These are phyloP conservation scores for Diaporthe vaccinii DNA, from an alignment of 2,329 filamentous ascomycete genomes.

Conservation along the genomic window DNA sequence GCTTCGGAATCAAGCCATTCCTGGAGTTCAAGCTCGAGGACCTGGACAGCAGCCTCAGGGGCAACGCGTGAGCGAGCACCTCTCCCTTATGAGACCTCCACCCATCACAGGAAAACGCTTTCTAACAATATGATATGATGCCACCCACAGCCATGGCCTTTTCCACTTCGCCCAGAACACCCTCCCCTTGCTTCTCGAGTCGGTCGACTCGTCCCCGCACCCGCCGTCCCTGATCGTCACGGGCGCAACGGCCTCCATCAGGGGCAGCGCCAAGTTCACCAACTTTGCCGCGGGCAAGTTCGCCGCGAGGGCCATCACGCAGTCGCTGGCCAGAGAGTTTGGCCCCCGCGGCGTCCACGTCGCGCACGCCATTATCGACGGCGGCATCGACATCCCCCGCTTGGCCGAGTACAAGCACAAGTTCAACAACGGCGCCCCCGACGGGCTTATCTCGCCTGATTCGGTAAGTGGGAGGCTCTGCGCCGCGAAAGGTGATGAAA, in stretches of 20 bases:
- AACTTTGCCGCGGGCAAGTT: conserved; percentile 86
- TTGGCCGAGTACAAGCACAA: conserved; percentile 64
- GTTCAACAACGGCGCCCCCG: conserved; percentile 60
- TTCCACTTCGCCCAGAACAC: conserved; percentile 81
- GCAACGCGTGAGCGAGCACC: conserved; percentile 61
- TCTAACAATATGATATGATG: background rate
- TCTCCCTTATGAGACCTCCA: background rate
- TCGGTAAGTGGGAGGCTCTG: conserved; percentile 67
- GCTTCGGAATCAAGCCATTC: conserved; percentile 68
- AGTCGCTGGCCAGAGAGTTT: conserved; percentile 86
- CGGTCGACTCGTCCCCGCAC: conserved; percentile 67
- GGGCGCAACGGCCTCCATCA: conserved; percentile 85
- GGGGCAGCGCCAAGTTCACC: conserved; percentile 77
- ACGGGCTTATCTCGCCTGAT: conserved; percentile 79
- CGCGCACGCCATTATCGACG: conserved; percentile 85
- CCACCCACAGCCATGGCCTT: conserved; percentile 69
- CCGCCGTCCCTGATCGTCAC: conserved; percentile 89
- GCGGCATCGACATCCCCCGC: conserved; percentile 84
- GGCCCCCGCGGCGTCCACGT: conserved; percentile 88
- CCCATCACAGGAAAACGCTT: background rate
- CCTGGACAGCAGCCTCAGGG: conserved; percentile 59
- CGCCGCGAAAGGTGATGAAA: background rate
- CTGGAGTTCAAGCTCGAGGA: conserved; percentile 67
- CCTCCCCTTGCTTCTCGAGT: conserved; percentile 78
- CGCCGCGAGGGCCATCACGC: conserved; percentile 79